Percentiles rank a stretch among this genome's conserved stretches.
Conservation (phyloP, 805 yeast species). For the Nakazawaea laoshanensis region DNA sequence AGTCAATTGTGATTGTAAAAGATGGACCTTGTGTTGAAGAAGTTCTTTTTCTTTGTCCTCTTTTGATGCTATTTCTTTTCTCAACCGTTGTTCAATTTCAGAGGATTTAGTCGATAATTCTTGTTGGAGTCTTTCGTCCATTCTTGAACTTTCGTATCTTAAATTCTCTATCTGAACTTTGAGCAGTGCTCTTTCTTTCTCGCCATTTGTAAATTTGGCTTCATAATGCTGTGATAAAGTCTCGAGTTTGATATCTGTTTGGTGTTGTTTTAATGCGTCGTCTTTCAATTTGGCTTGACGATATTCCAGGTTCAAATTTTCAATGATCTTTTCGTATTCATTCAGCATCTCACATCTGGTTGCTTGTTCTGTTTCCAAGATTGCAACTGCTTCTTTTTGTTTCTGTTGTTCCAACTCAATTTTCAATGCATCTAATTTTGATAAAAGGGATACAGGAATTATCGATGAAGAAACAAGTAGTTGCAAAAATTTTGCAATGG, state of each 20-base stretch:
- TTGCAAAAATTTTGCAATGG: too few relatives aligned
- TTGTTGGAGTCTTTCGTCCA: constrained; percentile 5
- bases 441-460: too few relatives aligned
- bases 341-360: constrained; percentile 20
- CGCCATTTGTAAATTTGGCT: constrained; percentile 18
- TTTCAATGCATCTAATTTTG: not conserved
- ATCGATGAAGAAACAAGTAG: too few relatives aligned
- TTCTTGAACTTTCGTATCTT: constrained; percentile 3
- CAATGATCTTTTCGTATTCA: constrained; percentile 15
- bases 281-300: constrained; percentile 5
- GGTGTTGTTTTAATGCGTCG: constrained; percentile 13
- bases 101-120: not conserved
- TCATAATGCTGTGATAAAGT: constrained; percentile 25
- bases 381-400: constrained; percentile 1
- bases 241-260: constrained; percentile 22
- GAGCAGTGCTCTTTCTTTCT: constrained; percentile 13
- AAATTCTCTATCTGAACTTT: constrained; percentile 5
- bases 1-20: constrained; percentile 4
- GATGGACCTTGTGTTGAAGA: constrained; percentile 5
- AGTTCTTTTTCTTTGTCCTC: not conserved
- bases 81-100: constrained; percentile 2
- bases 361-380: constrained; percentile 14
- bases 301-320: constrained; percentile 4
- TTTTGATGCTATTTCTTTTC: not conserved
- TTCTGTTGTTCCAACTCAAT: constrained; percentile 2